Evolutionary conservation across 345 rosid species (phyloP).

Genomic region (Excoecaria cochinchinensis): DNA sequence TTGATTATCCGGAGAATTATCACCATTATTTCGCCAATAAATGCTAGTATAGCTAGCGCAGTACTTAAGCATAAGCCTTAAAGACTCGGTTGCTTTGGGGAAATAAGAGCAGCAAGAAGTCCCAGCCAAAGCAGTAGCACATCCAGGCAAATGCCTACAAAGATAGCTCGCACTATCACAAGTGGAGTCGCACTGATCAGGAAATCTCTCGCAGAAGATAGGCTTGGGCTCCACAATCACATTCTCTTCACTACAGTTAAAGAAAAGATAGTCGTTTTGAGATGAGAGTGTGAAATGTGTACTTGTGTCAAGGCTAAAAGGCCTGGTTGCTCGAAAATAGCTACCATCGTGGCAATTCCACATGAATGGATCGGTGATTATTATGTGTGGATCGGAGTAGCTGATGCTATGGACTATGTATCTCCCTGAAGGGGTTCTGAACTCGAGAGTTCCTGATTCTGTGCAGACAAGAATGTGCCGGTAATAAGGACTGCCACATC

Average conservation of each 20-base stretch:
- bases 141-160: slow-evolving; percentile 81
- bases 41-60: slow-evolving; percentile 83
- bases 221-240: slow-evolving; percentile 83
- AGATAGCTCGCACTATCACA: slow-evolving; percentile 87
- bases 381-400: slow-evolving; percentile 79
- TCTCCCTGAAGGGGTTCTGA: slow-evolving; percentile 78
- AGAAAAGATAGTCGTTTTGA: slow-evolving; percentile 88
- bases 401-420: slow-evolving; percentile 68
- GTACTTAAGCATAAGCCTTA: slow-evolving; percentile 75
- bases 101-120: slow-evolving; percentile 82
- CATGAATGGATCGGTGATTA: slow-evolving; percentile 75
- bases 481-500: slow-evolving; percentile 89
- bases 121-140: slow-evolving; percentile 44
- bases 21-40: slow-evolving; percentile 71
- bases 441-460: slow-evolving; percentile 53
- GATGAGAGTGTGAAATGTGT: slow-evolving; percentile 73
- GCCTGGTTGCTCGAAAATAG: slow-evolving; percentile 66
- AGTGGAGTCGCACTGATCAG: slow-evolving; percentile 81
- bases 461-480: slow-evolving; percentile 76
- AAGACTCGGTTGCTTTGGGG: slow-evolving; percentile 80
- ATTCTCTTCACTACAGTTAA: slow-evolving; percentile 65
- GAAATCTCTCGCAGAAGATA: slow-evolving; percentile 79
- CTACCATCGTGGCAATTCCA: slow-evolving; percentile 76
- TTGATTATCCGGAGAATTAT: slow-evolving; percentile 50
- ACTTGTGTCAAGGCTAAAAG: slow-evolving; percentile 85